Conservation (phyloP, 1,139 yeast genomes). For the Yamadazyma blattariae region DNA sequence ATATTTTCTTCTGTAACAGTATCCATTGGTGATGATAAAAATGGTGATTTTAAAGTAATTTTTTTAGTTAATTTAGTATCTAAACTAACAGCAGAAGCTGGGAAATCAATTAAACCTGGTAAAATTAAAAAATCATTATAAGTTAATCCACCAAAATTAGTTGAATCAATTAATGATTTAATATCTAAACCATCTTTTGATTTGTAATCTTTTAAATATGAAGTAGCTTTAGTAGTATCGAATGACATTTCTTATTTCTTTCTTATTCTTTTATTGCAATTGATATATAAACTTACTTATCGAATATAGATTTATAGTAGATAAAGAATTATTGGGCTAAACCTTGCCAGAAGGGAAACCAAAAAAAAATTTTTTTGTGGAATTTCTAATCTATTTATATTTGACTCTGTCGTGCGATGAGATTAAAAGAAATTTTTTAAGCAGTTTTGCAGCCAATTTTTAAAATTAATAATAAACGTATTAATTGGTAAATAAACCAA, state of each 20-base stretch:
- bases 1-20: conserved; percentile 95
- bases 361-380: conserved; percentile 10
- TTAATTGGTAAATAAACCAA: too few species aligned
- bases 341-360: conserved; percentile 43
- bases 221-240: conserved; percentile 66
- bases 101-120: conserved; percentile 93
- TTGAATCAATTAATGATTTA: conserved; percentile 83
- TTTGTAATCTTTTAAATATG: conserved; percentile 61
- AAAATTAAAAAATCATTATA: conserved; percentile 93
- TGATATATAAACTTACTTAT: too few species aligned
- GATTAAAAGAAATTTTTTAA: conserved; percentile 7
- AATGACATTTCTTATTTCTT: conserved; percentile 35
- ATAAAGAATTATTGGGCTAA: conserved; percentile 12
- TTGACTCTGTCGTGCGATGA: conserved; percentile 14
- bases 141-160: conserved; percentile 90
- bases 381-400: conserved; percentile 9
- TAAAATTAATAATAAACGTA: too few species aligned
- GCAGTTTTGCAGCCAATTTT: neutral
- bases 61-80: conserved; percentile 88
- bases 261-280: too few species aligned
- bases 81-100: conserved; percentile 71
- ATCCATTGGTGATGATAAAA: conserved; percentile 98
- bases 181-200: conserved; percentile 85
- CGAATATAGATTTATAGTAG: neutral
- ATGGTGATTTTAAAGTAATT: conserved; percentile 88